phyloP scores from a whole-genome alignment of 163 green algal genomes.

The Chloromonas sp. region DNA sequence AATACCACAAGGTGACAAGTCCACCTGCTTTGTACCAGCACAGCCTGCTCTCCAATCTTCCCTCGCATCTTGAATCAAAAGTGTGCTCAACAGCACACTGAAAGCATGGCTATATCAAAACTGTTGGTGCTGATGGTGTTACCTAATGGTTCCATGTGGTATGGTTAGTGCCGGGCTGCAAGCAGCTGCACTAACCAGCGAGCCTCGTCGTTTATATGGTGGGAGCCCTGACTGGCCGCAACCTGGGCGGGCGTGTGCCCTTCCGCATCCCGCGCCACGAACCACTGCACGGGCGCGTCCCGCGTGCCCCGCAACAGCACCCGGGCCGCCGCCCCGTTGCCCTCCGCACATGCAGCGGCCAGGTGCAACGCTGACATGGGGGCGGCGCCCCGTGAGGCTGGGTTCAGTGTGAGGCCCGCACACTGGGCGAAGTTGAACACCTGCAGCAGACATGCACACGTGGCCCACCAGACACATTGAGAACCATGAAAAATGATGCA shows the following conservation, averaged over 20 bases:
- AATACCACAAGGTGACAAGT: too few relatives aligned
- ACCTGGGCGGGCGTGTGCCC: background rate
- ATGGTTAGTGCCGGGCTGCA: background rate
- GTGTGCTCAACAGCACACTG: too few relatives aligned
- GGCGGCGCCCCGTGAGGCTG: background rate
- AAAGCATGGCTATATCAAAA: too few relatives aligned
- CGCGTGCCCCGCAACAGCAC: background rate
- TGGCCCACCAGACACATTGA: too few relatives aligned
- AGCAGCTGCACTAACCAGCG: background rate
- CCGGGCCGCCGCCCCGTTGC: background rate
- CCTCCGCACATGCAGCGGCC: background rate
- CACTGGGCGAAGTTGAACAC: background rate
- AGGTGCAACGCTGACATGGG: background rate
- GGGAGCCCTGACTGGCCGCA: background rate
- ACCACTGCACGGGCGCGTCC: slow-evolving; percentile 6
- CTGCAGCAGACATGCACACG: too few relatives aligned
- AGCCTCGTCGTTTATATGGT: background rate
- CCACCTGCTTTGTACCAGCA: too few relatives aligned
- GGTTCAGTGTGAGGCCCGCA: background rate
- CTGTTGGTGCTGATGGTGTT: too few relatives aligned
- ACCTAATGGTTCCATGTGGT: too few relatives aligned
- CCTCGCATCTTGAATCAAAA: too few relatives aligned
- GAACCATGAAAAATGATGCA: too few relatives aligned
- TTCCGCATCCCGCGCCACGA: background rate
- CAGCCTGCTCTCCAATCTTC: too few relatives aligned